These are phyloP conservation scores for Colletotrichum sp. DNA, from an alignment of 2,329 filamentous ascomycete species.

Conservation along the genomic window DNA sequence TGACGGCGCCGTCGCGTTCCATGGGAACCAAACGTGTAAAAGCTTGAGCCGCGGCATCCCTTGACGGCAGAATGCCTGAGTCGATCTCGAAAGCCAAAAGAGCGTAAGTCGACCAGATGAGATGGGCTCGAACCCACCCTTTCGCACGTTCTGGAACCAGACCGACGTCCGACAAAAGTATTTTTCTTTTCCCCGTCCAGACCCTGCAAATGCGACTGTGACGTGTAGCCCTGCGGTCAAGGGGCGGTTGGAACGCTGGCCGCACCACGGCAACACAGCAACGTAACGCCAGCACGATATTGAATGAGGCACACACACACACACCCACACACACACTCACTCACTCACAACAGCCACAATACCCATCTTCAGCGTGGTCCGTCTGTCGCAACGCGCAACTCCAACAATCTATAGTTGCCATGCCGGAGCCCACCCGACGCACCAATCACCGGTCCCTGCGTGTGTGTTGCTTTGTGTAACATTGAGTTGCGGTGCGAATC, in stretches of 20 bases:
- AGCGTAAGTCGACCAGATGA: neutral
- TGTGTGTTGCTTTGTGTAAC: conserved; percentile 7
- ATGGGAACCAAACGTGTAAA: neutral
- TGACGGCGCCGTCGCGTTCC: neutral
- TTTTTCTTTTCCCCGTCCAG: conserved; percentile 5
- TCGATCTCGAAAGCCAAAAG: conserved; percentile 12
- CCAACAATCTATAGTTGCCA: neutral
- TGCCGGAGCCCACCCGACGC: neutral
- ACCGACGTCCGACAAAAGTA: conserved; percentile 12
- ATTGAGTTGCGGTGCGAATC: conserved; percentile 5
- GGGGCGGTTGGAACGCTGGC: neutral
- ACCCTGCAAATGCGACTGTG: conserved; percentile 19
- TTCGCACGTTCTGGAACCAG: conserved; percentile 16
- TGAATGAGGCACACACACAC: neutral
- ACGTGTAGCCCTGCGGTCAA: neutral
- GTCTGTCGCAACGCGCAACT: neutral
- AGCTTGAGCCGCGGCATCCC: conserved; percentile 6
- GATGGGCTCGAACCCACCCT: conserved; percentile 14
- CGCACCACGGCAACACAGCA: neutral
- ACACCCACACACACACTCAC: neutral
- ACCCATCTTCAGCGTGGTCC: neutral
- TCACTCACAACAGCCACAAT: neutral
- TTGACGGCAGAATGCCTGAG: conserved; percentile 9
- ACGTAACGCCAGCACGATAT: neutral
- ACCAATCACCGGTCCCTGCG: neutral